phyloP scores from a whole-genome alignment of 352 stramenopile species.

The Globisporangium canariense region DNA sequence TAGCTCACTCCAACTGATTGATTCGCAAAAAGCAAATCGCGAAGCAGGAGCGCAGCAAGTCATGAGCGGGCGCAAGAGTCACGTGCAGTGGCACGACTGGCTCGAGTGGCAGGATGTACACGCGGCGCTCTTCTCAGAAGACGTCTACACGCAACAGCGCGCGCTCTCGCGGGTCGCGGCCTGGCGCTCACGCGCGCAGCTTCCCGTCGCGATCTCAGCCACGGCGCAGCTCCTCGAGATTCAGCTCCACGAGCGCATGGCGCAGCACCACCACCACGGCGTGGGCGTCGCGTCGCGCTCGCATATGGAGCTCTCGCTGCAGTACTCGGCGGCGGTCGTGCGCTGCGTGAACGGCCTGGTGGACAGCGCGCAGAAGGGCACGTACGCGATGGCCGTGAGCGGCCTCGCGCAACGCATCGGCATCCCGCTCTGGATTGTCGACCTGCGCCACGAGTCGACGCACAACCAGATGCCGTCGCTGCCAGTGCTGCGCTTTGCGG shows the following conservation, averaged over 20 bases:
- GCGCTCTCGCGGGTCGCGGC: conserved; percentile 55
- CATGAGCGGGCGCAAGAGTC: conserved; percentile 52
- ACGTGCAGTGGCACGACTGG: conserved; percentile 67
- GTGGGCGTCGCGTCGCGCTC: conserved; percentile 69
- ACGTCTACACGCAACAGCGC: conserved; percentile 44
- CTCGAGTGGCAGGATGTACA: conserved; percentile 71
- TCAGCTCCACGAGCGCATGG: conserved; percentile 63
- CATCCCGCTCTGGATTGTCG: conserved; percentile 92
- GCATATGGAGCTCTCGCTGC: conserved; percentile 73
- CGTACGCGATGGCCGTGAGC: conserved; percentile 76
- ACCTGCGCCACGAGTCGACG: conserved; percentile 91
- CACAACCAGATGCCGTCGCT: conserved; percentile 92
- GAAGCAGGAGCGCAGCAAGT: neutral
- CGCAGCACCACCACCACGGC: conserved; percentile 60
- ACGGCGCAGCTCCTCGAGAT: conserved; percentile 78
- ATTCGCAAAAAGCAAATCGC: conserved; percentile 2
- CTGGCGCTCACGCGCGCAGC: conserved; percentile 64
- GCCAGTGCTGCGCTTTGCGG: conserved; percentile 81
- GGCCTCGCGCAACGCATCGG: conserved; percentile 83
- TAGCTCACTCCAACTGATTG: conserved; percentile 3
- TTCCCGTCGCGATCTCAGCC: conserved; percentile 77
- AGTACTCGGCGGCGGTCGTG: conserved; percentile 62
- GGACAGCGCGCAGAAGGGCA: conserved; percentile 72
- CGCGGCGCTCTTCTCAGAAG: conserved; percentile 50
- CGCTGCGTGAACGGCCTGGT: conserved; percentile 85